Conservation (phyloP, 2,329 filamentous ascomycete species). For the Exophiala aquamarina region DNA sequence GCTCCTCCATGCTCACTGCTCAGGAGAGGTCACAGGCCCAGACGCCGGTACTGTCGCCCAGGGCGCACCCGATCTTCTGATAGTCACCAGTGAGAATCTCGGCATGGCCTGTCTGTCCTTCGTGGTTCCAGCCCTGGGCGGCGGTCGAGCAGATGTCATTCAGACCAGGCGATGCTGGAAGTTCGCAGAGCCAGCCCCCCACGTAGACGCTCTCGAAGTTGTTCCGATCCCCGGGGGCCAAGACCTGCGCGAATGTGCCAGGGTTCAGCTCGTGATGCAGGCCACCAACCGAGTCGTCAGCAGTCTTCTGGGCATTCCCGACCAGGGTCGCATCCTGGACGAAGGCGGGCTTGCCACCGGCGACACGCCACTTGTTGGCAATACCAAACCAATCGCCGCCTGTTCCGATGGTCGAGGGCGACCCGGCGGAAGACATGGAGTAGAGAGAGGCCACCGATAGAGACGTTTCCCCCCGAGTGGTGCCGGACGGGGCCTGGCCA, state of each 20-base stretch:
- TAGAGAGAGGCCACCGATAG: slow-evolving; percentile 47
- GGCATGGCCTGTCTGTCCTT: slow-evolving; percentile 25
- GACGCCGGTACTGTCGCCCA: slow-evolving; percentile 8
- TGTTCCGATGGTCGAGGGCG: too few species aligned
- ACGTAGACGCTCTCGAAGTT: slow-evolving; percentile 28
- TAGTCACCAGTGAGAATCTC: slow-evolving; percentile 21
- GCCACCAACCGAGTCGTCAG: slow-evolving; percentile 17
- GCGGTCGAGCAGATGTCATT: slow-evolving; percentile 23
- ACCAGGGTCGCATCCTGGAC: slow-evolving; percentile 22
- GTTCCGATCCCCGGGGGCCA: slow-evolving; percentile 21
- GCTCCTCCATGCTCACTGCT: too few species aligned
- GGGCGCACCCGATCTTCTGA: slow-evolving; percentile 20
- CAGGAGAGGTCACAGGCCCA: slow-evolving; percentile 24
- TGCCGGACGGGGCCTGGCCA: too few species aligned
- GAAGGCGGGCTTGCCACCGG: slow-evolving; percentile 17
- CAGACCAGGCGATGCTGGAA: slow-evolving; percentile 20
- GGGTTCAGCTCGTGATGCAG: slow-evolving; percentile 27
- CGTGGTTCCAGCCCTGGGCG: slow-evolving; percentile 24
- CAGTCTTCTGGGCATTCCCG: slow-evolving; percentile 26
- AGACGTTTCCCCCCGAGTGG: neutral
- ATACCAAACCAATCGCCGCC: too few species aligned
- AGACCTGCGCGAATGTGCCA: slow-evolving; percentile 26
- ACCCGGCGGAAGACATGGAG: slow-evolving; percentile 31
- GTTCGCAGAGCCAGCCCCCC: slow-evolving; percentile 28
- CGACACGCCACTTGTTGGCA: slow-evolving; percentile 22